Evolutionary conservation across 2,329 filamentous ascomycete species (phyloP), one percentile per base, ranked within the genome.

Genomic region (Fusarium decemcellulare): DNA sequence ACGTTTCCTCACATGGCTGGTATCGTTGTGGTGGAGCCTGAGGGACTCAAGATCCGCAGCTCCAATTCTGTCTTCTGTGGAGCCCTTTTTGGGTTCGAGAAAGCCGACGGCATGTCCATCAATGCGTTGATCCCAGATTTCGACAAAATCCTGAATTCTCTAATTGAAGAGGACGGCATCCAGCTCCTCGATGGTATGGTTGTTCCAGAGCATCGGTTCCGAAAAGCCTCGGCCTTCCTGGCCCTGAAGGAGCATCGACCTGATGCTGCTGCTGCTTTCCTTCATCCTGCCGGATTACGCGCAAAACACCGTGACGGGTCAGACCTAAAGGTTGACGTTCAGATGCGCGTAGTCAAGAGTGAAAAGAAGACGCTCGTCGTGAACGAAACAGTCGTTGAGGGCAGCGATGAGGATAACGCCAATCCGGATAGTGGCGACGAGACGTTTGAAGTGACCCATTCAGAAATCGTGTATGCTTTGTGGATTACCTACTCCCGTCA

Each of bases 401-500:
- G 82, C 40, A 87, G 84, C 56, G 86, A 87, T 50, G 86, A 87
- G 39, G 86, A 88, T 47, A 82, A 81, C n/a, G 82, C 85, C 37
- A 74, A 73, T 59, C 58, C 48, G 76, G 82, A 64, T 77, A 79
- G 62, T 29, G 75, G 77, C 51, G 80, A 80, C 36, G 78, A 80
- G n/a, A 76, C 83, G 9, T 85, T 87, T n/a, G 79, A 86, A 11
- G 80, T 84, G 34, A 76, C 82, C 5, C 84, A 87, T 65, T 88
- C 91, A 15, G 94, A 98, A 78, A 88, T 97, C 67, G 94, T 98
- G 0, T 98, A 95, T 82, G 96, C 96, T 11, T 83, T 99, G 32
- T 99, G 96, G 96, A 92, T 99, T 71, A 98, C 95, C 2, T 99
- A 98, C 78, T 98, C 95, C 16, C 88, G 95, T 67, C 94, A 98